Base-by-base conservation (phyloP, 208 protist genomes). In the Blastocrithidia nonstop region DNA sequence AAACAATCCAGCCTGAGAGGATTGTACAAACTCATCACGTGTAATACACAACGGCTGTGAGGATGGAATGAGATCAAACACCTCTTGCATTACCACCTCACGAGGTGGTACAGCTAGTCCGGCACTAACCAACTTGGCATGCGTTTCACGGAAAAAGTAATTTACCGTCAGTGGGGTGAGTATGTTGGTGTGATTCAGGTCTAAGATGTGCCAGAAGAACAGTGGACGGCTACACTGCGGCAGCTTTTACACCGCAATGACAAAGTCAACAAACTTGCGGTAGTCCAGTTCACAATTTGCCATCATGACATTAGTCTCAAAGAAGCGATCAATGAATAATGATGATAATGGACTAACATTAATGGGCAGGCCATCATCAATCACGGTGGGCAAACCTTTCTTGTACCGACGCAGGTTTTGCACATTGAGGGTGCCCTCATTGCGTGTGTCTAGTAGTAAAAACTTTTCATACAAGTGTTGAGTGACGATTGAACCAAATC, bases 261-360 rank as follows among this genome's bases (percentile, higher is more conserved):
- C 77, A 56, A 96, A 96, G 62, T 94, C 83, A 1, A 96, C 78
- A 66, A 92, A 96, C 31, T 84, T 86, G 16, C 88, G 78, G 58
- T 87, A 96, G 62, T 96, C 89, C 55, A 95, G 62, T 53, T 94
- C 82, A 15, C 68, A 66, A 15, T 66, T 67, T 15, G 79, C 66
- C 61, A 86, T 88, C 56, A 85, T 82, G 8, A 79, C 72, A 54
- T 75, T 86, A 16, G 80, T 91, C 36, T 94, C 80, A 41, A 96
- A 94, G 55, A 86, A 84, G 27, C 85, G 74, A 23, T 93, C 71
- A 50, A 96, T 73, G 27, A 96, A 96, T 21, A 86, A 52, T 20
- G 62, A 53, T 23, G 69, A 83, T 15, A 95, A 71, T 13, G 77
- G 78, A 42, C 80, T 82, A 7, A 72, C 61, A 41, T 84, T 67